phyloP scores from a whole-genome alignment of 176 grass and related monocot genomes.

The Echinochloa phyllopogon region DNA sequence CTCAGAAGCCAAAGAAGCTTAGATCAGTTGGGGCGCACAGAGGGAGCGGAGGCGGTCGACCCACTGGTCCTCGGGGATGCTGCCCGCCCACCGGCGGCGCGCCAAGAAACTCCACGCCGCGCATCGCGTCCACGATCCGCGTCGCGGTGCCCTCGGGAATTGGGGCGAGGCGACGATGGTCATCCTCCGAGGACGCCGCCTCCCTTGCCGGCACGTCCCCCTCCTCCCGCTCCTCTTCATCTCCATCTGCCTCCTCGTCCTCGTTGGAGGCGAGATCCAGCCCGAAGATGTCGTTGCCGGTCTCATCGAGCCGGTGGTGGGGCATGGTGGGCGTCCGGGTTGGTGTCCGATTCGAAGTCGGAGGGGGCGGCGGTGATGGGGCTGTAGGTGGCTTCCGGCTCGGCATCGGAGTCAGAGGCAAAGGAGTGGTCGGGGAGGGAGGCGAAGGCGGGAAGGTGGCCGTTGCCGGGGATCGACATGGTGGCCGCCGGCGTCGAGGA shows the following conservation, averaged over 20 bases:
- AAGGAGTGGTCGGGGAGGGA: conserved; percentile 35
- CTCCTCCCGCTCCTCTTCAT: conserved; percentile 30
- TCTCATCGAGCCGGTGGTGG: conserved; percentile 37
- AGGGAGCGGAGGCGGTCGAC: conserved; percentile 52
- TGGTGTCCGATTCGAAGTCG: conserved; percentile 36
- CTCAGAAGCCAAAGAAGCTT: neutral
- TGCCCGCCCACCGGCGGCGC: conserved; percentile 61
- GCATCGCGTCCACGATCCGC: conserved; percentile 74
- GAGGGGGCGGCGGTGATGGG: conserved; percentile 39
- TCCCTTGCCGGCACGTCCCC: conserved; percentile 31
- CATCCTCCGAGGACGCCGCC: conserved; percentile 55
- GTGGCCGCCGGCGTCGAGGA: conserved; percentile 6
- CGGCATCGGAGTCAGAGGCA: conserved; percentile 44
- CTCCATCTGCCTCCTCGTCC: neutral
- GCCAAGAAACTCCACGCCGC: conserved; percentile 69
- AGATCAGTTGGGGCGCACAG: conserved; percentile 36
- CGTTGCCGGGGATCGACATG: conserved; percentile 60
- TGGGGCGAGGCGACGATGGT: conserved; percentile 55
- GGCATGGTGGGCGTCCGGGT: conserved; percentile 40
- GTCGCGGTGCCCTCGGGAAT: conserved; percentile 56
- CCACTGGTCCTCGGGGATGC: conserved; percentile 71
- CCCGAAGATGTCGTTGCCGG: conserved; percentile 41
- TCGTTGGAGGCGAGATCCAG: conserved; percentile 45
- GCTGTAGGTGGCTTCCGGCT: conserved; percentile 26
- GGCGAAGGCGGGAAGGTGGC: conserved; percentile 47